Evolutionary conservation across 108 stramenopile species (phyloP).

Genomic region (Phaeodactylum tricornutum): DNA sequence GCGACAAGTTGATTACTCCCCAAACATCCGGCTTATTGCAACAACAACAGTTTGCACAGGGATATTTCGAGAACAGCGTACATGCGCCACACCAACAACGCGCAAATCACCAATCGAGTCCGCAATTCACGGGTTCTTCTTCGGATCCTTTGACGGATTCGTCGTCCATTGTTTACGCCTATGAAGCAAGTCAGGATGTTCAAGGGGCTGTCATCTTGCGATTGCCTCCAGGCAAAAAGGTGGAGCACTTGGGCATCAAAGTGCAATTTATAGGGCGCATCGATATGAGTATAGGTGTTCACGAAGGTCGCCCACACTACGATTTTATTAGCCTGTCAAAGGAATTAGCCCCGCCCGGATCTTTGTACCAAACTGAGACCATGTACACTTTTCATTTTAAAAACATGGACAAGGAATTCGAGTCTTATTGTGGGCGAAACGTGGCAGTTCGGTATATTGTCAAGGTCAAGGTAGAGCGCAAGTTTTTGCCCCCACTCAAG

Average conservation of each 20-base stretch:
- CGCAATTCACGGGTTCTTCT: not conserved
- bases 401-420: constrained; percentile 73
- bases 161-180: constrained; percentile 26
- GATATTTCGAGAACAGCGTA: not conserved
- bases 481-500: constrained; percentile 73
- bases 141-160: constrained; percentile 7
- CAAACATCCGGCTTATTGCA: not conserved
- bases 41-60: not conserved
- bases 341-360: constrained; percentile 88
- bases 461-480: constrained; percentile 79
- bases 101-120: not conserved
- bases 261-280: constrained; percentile 96
- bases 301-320: constrained; percentile 71
- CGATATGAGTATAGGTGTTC: constrained; percentile 81
- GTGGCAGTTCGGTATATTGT: constrained; percentile 95
- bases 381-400: constrained; percentile 84
- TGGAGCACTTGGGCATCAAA: constrained; percentile 95
- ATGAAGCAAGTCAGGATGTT: constrained; percentile 59
- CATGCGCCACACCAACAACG: not conserved
- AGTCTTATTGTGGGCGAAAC: constrained; percentile 93
- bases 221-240: constrained; percentile 87
- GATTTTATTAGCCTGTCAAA: constrained; percentile 93
- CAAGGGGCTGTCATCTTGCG: constrained; percentile 75
- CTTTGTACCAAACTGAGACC: constrained; percentile 61
- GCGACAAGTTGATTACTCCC: not conserved